Evolutionary conservation across 345 rosid species (phyloP).

Genomic region (Salix exigua): DNA sequence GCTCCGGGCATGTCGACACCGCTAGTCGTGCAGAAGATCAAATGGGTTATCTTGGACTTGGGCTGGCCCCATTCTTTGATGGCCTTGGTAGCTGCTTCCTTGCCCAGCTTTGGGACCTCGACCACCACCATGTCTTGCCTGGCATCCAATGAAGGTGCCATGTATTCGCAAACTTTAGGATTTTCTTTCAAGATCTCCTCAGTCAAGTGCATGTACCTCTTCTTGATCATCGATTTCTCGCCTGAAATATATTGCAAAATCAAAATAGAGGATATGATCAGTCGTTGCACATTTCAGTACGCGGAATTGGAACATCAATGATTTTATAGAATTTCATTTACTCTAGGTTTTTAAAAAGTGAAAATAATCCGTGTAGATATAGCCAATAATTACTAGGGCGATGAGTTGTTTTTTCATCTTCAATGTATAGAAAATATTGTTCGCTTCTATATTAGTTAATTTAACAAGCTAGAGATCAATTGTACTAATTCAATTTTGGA

Average conservation of each 20-base stretch:
- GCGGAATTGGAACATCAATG: neutral
- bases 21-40: constrained; percentile 76
- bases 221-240: constrained; percentile 63
- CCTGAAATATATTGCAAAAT: constrained; percentile 30
- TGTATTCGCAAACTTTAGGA: constrained; percentile 53
- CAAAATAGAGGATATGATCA: neutral
- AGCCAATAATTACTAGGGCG: neutral
- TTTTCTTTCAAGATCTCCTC: constrained; percentile 66
- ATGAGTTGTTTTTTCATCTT: neutral
- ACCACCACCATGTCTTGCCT: constrained; percentile 80
- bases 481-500: neutral
- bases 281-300: neutral
- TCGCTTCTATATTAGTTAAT: neutral
- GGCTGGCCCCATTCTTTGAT: constrained; percentile 87
- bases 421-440: too few relatives aligned
- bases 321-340: neutral
- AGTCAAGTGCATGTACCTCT: constrained; percentile 60
- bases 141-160: constrained; percentile 66
- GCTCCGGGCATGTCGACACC: constrained; percentile 96
- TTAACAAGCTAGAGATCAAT: neutral
- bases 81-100: constrained; percentile 71
- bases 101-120: constrained; percentile 73
- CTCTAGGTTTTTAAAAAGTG: neutral
- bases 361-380: neutral
- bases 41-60: constrained; percentile 76